A percentile compares a stretch with the other conserved stretches of the same genome.
phyloP scores from a whole-genome alignment of 805 yeast genomes.

The Kluyveromyces siamensis region DNA sequence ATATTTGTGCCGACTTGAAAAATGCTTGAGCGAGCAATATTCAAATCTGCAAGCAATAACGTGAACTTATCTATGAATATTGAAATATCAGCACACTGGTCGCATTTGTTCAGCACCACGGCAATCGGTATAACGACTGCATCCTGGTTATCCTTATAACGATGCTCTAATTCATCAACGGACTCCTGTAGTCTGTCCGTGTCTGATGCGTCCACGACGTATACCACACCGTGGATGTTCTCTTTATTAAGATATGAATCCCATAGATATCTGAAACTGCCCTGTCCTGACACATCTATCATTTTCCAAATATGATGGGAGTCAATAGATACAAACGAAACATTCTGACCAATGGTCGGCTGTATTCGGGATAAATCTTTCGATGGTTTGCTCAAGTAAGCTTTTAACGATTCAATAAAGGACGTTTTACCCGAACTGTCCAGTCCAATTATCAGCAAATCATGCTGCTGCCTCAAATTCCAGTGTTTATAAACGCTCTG shows the following conservation, averaged over 20 bases:
- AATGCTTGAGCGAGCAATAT: background rate
- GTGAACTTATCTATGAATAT: slow-evolving; percentile 2
- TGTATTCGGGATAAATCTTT: slow-evolving; percentile 55
- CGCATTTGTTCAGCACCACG: slow-evolving; percentile 1
- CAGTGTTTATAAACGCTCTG: slow-evolving; percentile 50
- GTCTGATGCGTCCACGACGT: slow-evolving; percentile 89
- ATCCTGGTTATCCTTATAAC: background rate
- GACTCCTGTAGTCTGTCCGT: slow-evolving; percentile 70
- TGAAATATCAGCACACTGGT: slow-evolving; percentile 1
- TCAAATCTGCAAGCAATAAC: background rate
- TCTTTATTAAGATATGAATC: slow-evolving; percentile 62
- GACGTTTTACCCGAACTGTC: slow-evolving; percentile 97
- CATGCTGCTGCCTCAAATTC: slow-evolving; percentile 60
- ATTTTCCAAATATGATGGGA: slow-evolving; percentile 52
- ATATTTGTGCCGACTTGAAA: background rate
- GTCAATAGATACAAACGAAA: slow-evolving; percentile 36
- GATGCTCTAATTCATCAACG: background rate
- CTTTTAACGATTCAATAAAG: slow-evolving; percentile 56
- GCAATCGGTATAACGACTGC: slow-evolving; percentile 1
- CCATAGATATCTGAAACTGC: slow-evolving; percentile 79
- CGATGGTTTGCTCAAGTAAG: slow-evolving; percentile 38
- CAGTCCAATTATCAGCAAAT: slow-evolving; percentile 74
- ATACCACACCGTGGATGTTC: slow-evolving; percentile 78
- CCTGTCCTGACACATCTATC: slow-evolving; percentile 98
- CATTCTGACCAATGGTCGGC: slow-evolving; percentile 95